phyloP scores from a whole-genome alignment of 768 basidiomycete genomes.

The Amanita rubescens region DNA sequence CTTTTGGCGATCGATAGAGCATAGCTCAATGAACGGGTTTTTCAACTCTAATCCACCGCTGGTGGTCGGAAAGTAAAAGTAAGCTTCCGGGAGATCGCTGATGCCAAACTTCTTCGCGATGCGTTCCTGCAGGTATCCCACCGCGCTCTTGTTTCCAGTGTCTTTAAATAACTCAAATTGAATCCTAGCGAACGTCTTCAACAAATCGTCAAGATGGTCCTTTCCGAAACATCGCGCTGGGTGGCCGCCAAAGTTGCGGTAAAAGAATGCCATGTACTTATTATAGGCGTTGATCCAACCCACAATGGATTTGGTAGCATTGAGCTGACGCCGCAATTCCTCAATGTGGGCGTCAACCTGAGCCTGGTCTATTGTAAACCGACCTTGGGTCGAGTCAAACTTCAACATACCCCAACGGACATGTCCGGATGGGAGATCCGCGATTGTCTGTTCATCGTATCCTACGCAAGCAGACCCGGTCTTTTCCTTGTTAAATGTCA shows the following conservation, averaged over 20 bases:
- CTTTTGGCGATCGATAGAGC: conserved; percentile 13
- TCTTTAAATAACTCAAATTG: conserved; percentile 26
- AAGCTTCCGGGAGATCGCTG: conserved; percentile 30
- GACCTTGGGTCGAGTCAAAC: conserved; percentile 21
- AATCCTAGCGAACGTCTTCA: conserved; percentile 25
- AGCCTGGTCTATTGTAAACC: conserved; percentile 31
- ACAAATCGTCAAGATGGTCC: conserved; percentile 23
- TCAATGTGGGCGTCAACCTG: conserved; percentile 28
- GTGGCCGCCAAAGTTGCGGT: conserved; percentile 27
- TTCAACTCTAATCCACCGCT: conserved; percentile 30
- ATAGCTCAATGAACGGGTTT: conserved; percentile 20
- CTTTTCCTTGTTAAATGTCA: conserved; percentile 34
- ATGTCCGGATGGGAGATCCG: conserved; percentile 24
- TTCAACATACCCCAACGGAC: conserved; percentile 35
- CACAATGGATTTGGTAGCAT: conserved; percentile 27
- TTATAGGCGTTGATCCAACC: conserved; percentile 33
- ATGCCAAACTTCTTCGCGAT: conserved; percentile 21
- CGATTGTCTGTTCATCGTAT: neutral
- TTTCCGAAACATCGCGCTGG: conserved; percentile 27
- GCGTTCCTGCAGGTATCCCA: conserved; percentile 16
- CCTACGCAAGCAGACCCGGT: conserved; percentile 34
- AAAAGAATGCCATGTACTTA: conserved; percentile 32
- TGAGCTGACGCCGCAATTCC: conserved; percentile 31
- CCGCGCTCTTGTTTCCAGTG: conserved; percentile 12
- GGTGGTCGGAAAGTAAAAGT: conserved; percentile 31